phyloP scores from a whole-genome alignment of 805 yeast genomes.

The Starmerella cellae region DNA sequence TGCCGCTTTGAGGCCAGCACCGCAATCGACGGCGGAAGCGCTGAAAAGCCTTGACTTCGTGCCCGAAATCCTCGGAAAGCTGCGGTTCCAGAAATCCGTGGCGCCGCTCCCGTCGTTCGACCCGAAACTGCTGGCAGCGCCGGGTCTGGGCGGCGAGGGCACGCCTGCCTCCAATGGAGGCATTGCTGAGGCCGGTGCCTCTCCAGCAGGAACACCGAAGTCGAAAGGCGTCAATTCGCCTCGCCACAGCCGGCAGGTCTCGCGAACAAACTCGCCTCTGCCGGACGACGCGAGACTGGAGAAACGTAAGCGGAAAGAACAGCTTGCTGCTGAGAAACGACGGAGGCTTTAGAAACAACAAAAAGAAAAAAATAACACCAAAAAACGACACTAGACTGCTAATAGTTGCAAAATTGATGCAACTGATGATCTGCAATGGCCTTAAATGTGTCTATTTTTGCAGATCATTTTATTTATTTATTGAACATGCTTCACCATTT shows the following conservation, averaged over 20 bases:
- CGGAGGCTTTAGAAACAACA: constrained; percentile 7
- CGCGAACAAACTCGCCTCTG: not conserved
- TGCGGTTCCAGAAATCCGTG: constrained; percentile 52
- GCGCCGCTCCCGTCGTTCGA: constrained; percentile 71
- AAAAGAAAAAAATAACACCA: too few relatives aligned
- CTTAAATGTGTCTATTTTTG: too few relatives aligned
- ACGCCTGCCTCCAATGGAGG: not conserved
- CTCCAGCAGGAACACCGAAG: not conserved
- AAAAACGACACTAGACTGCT: too few relatives aligned
- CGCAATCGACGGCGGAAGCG: constrained; percentile 35
- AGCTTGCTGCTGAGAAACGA: constrained; percentile 8
- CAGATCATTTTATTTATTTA: too few relatives aligned
- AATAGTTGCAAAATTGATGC: too few relatives aligned
- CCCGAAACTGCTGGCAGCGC: constrained; percentile 44
- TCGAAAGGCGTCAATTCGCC: not conserved
- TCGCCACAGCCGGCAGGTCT: too few relatives aligned
- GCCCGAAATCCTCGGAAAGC: constrained; percentile 35
- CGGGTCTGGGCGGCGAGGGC: constrained; percentile 10
- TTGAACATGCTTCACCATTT: too few relatives aligned
- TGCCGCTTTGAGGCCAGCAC: constrained; percentile 28
- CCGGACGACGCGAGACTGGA: constrained; percentile 7
- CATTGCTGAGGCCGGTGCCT: constrained; percentile 1
- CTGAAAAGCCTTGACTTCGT: constrained; percentile 9
- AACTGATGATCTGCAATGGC: too few relatives aligned
- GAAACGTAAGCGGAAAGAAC: constrained; percentile 16